Base-by-base conservation (phyloP, 306 rosid species). In the Ormosia semicastrata region DNA sequence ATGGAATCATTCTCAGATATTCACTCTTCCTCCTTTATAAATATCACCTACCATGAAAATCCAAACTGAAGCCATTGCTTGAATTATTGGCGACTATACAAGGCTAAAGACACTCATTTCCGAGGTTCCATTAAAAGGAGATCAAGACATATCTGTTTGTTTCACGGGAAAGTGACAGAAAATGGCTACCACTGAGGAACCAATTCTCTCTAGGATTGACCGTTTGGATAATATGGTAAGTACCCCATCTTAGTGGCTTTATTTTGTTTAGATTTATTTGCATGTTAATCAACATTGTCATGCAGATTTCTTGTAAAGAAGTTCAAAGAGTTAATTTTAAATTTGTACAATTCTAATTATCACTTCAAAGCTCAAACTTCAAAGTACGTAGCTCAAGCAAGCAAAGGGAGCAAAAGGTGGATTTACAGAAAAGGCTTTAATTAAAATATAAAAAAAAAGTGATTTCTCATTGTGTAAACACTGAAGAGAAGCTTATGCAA, bases 221-320 rank as follows among this genome's bases (percentile, higher is more conserved):
- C 95, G 94, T 39, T 79, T 95, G 70, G 98, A 95, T 76, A 52
- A 85, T 53, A 87, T 95, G 87, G 97, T 87, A 54, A 84, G 82
- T 83, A 9, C 1, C 13, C 5, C 40, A 2, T 33, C 18, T 24
- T 18, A 18, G 41, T 43, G 12, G 0, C 39, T 43, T 63, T 32
- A 57, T 54, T 43, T 72, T 69, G 2, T 47, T 30, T 65, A 40
- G 13, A 39, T 66, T 65, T 78, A 40, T 32, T 80, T 79, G 59
- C 69, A 78, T 78, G 34, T n/a, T 41, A 49, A 34, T 17, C n/a
- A 32, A 41, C 3, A 0, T 2, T 33, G 44, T 63, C 8, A 63
- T 64, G 30, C 1, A 1, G 6, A 32, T 30, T 32, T 30, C 39
- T 60, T 34, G 29, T 64, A 2, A 12, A 4, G 17, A 50, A 2